phyloP scores from a whole-genome alignment of 257 asterid species.

The Fraxinus anomala region DNA sequence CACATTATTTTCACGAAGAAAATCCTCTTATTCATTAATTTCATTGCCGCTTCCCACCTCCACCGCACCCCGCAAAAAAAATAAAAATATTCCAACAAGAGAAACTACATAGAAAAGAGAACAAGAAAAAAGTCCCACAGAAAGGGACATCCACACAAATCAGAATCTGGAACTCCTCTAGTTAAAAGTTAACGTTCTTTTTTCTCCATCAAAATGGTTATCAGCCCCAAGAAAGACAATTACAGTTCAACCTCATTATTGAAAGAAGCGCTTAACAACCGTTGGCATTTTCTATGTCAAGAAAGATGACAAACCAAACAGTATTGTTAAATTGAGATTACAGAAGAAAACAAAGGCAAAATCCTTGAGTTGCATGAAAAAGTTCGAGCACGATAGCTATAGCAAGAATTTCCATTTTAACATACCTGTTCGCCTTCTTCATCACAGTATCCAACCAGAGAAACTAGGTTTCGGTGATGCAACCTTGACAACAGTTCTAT shows the following conservation, averaged over 20 bases:
- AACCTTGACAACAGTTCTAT: slow-evolving; percentile 60
- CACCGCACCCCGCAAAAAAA: background rate
- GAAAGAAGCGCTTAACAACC: background rate
- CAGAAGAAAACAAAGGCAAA: background rate
- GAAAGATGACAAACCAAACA: background rate
- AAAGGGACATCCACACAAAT: background rate
- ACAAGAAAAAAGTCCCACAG: background rate
- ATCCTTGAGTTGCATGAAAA: background rate
- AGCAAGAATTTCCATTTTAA: background rate
- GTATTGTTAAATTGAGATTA: too few relatives aligned
- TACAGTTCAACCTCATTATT: background rate
- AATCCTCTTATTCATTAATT: background rate
- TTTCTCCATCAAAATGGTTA: background rate
- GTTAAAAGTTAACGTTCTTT: background rate
- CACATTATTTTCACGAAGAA: slow-evolving; percentile 1
- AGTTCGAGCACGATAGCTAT: background rate
- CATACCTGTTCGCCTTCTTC: slow-evolving; percentile 79
- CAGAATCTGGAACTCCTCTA: background rate
- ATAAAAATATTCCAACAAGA: background rate
- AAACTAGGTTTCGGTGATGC: slow-evolving; percentile 65
- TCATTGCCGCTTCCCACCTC: background rate
- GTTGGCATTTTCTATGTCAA: background rate
- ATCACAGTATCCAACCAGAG: slow-evolving; percentile 68
- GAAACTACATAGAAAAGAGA: background rate
- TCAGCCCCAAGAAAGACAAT: background rate